phyloP scores from a whole-genome alignment of 441 rosid genomes.

The Sinapis alba region DNA sequence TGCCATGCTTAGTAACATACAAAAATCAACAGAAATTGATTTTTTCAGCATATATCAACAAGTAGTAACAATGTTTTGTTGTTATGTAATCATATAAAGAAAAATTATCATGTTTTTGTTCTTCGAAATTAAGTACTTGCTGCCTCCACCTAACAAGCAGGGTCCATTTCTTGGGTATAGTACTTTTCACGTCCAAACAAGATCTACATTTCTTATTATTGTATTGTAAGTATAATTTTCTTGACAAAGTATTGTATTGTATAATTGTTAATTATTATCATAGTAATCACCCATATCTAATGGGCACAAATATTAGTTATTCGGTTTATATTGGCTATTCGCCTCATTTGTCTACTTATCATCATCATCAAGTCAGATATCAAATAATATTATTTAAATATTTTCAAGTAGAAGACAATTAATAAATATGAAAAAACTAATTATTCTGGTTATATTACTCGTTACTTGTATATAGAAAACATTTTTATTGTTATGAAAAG shows the following conservation, averaged over 20 bases:
- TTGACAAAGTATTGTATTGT: conserved; percentile 20
- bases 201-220: conserved; percentile 34
- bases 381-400: no score
- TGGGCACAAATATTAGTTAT: no score
- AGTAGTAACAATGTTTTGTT: conserved; percentile 16
- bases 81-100: conserved; percentile 28
- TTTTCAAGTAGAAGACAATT: no score
- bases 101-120: neutral
- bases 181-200: conserved; percentile 41
- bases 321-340: no score
- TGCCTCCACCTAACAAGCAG: conserved; percentile 41
- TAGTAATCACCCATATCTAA: neutral
- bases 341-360: no score
- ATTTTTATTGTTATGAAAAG: no score
- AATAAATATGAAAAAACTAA: no score
- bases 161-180: conserved; percentile 38
- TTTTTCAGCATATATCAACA: conserved; percentile 30
- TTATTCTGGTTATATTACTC: no score
- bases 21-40: conserved; percentile 2
- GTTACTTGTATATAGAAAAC: no score
- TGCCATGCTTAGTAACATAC: neutral
- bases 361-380: no score
- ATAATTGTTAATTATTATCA: conserved; percentile 18
- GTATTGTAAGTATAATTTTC: no score
- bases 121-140: conserved; percentile 26